A percentile compares a stretch with the other conserved stretches of the same genome.
These are phyloP conservation scores for Sclerotinia sclerotiorum DNA, from an alignment of 2,329 filamentous ascomycete genomes.

Conservation along the genomic window DNA sequence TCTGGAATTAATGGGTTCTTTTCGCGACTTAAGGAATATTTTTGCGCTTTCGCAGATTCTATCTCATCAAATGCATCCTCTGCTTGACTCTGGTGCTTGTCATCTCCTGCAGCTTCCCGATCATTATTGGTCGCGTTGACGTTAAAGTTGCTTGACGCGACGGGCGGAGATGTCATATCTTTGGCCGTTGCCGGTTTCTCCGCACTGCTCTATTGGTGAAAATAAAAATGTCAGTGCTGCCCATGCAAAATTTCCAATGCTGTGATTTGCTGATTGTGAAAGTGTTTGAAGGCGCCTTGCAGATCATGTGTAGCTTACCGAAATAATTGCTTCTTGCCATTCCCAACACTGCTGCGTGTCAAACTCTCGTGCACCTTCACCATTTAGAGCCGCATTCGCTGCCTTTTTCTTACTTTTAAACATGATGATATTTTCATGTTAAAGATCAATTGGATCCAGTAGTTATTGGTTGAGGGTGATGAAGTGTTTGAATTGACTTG, in stretches of 20 bases:
- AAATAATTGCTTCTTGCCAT: constrained; percentile 26
- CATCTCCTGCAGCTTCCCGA: neutral
- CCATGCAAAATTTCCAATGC: constrained; percentile 7
- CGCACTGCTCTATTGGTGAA: constrained; percentile 14
- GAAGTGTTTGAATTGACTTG: neutral
- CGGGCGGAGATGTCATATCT: neutral
- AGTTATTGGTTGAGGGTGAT: neutral
- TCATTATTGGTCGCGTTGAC: constrained; percentile 7
- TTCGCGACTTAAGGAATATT: neutral
- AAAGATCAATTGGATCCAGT: neutral
- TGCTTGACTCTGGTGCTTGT: neutral
- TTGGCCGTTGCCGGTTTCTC: neutral
- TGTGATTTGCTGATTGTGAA: constrained; percentile 2
- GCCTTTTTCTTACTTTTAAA: constrained; percentile 11
- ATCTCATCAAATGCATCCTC: neutral
- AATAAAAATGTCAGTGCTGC: constrained; percentile 19
- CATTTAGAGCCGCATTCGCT: constrained; percentile 26
- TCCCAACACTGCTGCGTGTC: constrained; percentile 29
- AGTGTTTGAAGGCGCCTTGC: neutral
- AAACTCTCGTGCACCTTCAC: constrained; percentile 22
- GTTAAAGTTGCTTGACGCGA: constrained; percentile 1
- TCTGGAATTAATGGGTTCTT: neutral
- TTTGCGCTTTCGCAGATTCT: neutral
- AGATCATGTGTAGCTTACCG: constrained; percentile 26
- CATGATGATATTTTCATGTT: constrained; percentile 5